These are phyloP conservation scores for Phytopythium aichiense DNA, from an alignment of 352 stramenopile genomes.

Conservation along the genomic window DNA sequence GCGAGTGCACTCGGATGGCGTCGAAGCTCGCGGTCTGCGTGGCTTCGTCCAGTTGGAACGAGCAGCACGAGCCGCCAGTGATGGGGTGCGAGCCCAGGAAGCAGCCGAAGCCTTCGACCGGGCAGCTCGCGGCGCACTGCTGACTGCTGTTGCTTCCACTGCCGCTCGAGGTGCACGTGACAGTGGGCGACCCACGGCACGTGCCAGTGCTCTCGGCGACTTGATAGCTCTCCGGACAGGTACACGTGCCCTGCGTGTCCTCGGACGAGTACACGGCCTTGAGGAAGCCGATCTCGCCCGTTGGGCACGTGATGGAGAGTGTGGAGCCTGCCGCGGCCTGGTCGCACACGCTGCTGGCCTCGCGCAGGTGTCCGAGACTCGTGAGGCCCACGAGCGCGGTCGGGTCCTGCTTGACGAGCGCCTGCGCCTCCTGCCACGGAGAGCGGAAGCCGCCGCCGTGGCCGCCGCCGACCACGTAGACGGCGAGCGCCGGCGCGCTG, in stretches of 20 bases:
- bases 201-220: constrained; percentile 47
- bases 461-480: constrained; percentile 68
- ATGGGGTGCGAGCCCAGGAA: constrained; percentile 67
- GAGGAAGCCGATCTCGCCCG: constrained; percentile 71
- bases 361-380: constrained; percentile 71
- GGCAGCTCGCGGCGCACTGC: constrained; percentile 36
- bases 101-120: constrained; percentile 40
- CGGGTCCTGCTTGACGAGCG: constrained; percentile 63
- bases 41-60: constrained; percentile 25
- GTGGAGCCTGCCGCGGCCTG: constrained; percentile 44
- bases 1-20: constrained; percentile 49
- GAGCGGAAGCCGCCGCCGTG: constrained; percentile 24
- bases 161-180: not conserved
- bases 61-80: constrained; percentile 60
- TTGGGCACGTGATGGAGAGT: constrained; percentile 58
- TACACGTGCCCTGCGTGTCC: constrained; percentile 53
- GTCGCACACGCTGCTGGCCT: constrained; percentile 65
- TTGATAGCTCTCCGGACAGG: constrained; percentile 64
- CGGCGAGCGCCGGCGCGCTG: constrained; percentile 47
- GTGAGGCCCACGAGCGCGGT: constrained; percentile 71
- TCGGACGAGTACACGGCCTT: constrained; percentile 75
- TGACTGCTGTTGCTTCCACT: not conserved
- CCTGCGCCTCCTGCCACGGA: constrained; percentile 37
- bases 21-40: constrained; percentile 40
- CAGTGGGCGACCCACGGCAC: constrained; percentile 28